Conservation (phyloP, 352 stramenopile species). For the Phytophthora cryptogea region DNA sequence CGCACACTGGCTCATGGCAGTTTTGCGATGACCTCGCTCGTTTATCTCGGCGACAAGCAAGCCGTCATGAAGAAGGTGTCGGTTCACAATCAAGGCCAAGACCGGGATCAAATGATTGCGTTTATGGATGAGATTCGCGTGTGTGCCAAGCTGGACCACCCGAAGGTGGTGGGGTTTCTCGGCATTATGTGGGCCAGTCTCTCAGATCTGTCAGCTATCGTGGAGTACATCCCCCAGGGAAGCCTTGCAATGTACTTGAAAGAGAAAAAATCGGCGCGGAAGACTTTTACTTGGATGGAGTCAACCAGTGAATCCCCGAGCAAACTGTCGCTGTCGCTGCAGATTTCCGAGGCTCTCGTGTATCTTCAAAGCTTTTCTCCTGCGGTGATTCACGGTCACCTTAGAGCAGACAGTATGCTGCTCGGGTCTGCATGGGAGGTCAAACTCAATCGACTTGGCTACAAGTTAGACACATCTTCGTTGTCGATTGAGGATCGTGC, state of each 20-base stretch:
- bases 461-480: slow-evolving; percentile 39
- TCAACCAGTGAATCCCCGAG: slow-evolving; percentile 19
- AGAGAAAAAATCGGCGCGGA: slow-evolving; percentile 40
- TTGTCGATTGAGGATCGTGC: slow-evolving; percentile 30
- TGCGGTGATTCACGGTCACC: slow-evolving; percentile 58
- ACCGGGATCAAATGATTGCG: slow-evolving; percentile 35
- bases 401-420: slow-evolving; percentile 67
- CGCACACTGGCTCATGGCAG: slow-evolving; percentile 37
- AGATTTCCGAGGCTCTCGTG: slow-evolving; percentile 63
- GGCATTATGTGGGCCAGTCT: slow-evolving; percentile 63
- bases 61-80: slow-evolving; percentile 45
- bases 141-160: slow-evolving; percentile 54
- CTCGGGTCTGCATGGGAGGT: slow-evolving; percentile 51
- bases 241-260: slow-evolving; percentile 38
- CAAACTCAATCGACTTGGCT: slow-evolving; percentile 70
- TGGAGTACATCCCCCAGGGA: slow-evolving; percentile 60
- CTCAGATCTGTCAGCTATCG: slow-evolving; percentile 59
- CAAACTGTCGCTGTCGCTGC: slow-evolving; percentile 58
- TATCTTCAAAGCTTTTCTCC: slow-evolving; percentile 72
- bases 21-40: slow-evolving; percentile 43
- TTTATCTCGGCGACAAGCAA: slow-evolving; percentile 42
- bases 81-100: slow-evolving; percentile 25
- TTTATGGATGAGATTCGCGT: slow-evolving; percentile 80
- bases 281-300: slow-evolving; percentile 44
- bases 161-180: slow-evolving; percentile 58